Conservation (phyloP, 2,329 filamentous ascomycete genomes). For the Oidium heveae region DNA sequence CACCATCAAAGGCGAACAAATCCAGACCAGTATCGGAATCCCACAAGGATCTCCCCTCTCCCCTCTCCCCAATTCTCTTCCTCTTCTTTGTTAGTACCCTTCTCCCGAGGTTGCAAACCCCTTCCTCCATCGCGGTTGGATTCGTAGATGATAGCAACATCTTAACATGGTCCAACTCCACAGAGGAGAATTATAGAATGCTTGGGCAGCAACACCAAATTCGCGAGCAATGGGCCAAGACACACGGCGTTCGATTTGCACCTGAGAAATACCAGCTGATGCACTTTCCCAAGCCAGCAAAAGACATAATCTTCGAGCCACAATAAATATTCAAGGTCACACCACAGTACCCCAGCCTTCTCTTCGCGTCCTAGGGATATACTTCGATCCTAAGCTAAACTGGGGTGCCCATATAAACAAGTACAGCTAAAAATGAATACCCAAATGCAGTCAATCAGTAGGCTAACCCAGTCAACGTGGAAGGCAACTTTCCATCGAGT, state of each 20-base stretch:
- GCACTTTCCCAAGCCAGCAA: not conserved
- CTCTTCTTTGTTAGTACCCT: not conserved
- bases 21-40: not conserved
- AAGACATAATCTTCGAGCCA: not conserved
- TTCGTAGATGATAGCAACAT: not conserved
- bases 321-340: not conserved
- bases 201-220: not conserved
- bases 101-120: not conserved
- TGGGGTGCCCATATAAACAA: not conserved
- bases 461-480: not conserved
- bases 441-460: not conserved
- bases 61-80: not conserved
- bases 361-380: not conserved
- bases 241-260: not conserved
- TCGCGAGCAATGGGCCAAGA: not conserved
- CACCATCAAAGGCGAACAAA: not conserved
- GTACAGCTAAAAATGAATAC: not conserved
- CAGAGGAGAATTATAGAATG: not conserved
- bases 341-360: not conserved
- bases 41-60: not conserved
- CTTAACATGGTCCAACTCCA: not conserved
- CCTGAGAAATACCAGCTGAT: not conserved
- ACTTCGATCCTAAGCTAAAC: not conserved
- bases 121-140: not conserved
- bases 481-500: not conserved